Conservation (phyloP, 2,329 filamentous ascomycete genomes). For the Mycosphaerella sp. region DNA sequence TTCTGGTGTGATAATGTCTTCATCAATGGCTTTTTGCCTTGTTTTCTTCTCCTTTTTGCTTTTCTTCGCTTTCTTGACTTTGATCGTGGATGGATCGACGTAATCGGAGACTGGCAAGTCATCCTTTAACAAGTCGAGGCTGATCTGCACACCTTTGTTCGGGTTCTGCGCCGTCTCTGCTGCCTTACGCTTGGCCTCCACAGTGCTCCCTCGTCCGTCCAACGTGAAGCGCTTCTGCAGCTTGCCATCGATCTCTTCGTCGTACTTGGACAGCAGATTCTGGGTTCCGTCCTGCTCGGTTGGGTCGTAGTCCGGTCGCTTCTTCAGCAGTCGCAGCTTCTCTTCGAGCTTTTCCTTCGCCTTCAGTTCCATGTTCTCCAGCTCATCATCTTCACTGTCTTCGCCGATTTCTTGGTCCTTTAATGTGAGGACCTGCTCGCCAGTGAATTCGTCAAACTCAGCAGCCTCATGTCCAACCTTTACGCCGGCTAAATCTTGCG, state of each 20-base stretch:
- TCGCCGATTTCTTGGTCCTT: constrained; percentile 84
- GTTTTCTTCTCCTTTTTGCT: constrained; percentile 65
- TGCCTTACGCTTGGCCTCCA: constrained; percentile 51
- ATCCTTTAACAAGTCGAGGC: constrained; percentile 62
- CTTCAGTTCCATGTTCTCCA: constrained; percentile 68
- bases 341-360: constrained; percentile 69
- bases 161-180: constrained; percentile 48
- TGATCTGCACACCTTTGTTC: constrained; percentile 63
- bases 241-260: constrained; percentile 89
- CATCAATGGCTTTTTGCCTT: constrained; percentile 60
- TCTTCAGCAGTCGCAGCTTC: constrained; percentile 79
- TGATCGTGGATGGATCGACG: constrained; percentile 75
- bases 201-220: constrained; percentile 65
- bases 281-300: constrained; percentile 61
- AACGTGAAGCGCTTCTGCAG: constrained; percentile 82
- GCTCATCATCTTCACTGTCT: constrained; percentile 76
- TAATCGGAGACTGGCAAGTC: constrained; percentile 76
- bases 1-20: constrained; percentile 46
- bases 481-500: constrained; percentile 79
- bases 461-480: constrained; percentile 84
- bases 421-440: constrained; percentile 87
- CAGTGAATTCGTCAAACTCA: constrained; percentile 65
- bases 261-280: constrained; percentile 79
- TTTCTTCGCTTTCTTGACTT: constrained; percentile 90
- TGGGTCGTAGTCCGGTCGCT: constrained; percentile 81